Conservation (phyloP, 257 asterid species). For the Fraxinus pennsylvanica region DNA sequence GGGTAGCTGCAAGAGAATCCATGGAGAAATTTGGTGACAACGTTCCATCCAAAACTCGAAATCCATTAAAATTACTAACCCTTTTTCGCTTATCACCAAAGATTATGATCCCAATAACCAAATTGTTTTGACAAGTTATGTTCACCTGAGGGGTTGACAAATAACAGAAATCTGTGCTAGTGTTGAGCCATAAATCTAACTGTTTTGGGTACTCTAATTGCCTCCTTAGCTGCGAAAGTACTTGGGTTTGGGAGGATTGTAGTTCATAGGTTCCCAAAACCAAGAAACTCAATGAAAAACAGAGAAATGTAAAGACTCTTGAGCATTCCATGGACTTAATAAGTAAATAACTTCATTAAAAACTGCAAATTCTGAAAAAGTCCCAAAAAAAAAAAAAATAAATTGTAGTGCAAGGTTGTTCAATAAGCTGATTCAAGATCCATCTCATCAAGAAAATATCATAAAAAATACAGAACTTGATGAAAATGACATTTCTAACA, state of each 20-base stretch:
- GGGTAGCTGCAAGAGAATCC: conserved; percentile 62
- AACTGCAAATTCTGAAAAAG: conserved; percentile 12
- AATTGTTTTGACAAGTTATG: conserved; percentile 49
- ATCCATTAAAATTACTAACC: conserved; percentile 38
- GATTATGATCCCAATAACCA: conserved; percentile 45
- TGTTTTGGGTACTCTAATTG: conserved; percentile 68
- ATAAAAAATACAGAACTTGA: background rate
- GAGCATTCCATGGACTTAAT: conserved; percentile 32
- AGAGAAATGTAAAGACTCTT: conserved; percentile 31
- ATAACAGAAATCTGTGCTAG: conserved; percentile 43
- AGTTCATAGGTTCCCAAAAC: conserved; percentile 44
- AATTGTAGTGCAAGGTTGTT: background rate
- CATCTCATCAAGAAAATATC: background rate
- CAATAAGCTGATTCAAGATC: background rate
- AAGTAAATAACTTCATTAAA: background rate
- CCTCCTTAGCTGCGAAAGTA: conserved; percentile 60
- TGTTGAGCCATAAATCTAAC: conserved; percentile 42
- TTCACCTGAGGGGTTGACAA: conserved; percentile 51
- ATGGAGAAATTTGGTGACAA: conserved; percentile 58
- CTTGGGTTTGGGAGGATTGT: conserved; percentile 59
- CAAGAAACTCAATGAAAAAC: conserved; percentile 44
- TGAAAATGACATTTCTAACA: background rate
- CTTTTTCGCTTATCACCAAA: conserved; percentile 45
- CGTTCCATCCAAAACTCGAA: conserved; percentile 38
- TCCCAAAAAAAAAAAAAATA: conserved; percentile 18